These are phyloP conservation scores for Prunus padus DNA, from an alignment of 306 rosid genomes.

Conservation along the genomic window DNA sequence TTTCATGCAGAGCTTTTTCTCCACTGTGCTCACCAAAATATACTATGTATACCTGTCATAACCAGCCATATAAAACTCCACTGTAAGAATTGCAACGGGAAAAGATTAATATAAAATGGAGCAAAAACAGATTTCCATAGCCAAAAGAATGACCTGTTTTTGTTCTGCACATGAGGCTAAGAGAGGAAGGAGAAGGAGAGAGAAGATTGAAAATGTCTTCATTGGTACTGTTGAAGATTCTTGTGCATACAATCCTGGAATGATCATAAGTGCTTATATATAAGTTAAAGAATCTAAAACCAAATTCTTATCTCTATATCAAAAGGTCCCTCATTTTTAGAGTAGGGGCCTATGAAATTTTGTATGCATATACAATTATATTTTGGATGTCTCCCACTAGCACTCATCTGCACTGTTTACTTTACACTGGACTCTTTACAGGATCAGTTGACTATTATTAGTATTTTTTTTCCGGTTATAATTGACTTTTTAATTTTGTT, in stretches of 20 bases:
- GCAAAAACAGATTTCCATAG: neutral
- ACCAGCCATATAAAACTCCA: neutral
- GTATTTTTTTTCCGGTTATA: neutral
- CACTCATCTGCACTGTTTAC: neutral
- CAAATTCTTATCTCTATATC: constrained; percentile 2
- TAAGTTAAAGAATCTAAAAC: neutral
- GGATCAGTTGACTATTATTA: neutral
- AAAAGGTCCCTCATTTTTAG: constrained; percentile 12
- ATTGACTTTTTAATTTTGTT: neutral
- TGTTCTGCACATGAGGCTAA: constrained; percentile 26
- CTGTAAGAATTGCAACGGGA: neutral
- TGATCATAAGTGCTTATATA: neutral
- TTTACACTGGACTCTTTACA: neutral
- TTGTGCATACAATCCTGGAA: neutral
- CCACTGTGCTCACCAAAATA: constrained; percentile 52
- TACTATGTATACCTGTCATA: constrained; percentile 55
- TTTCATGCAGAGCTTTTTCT: constrained; percentile 45
- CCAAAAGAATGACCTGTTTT: constrained; percentile 17
- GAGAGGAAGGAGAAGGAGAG: constrained; percentile 29
- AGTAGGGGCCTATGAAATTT: constrained; percentile 2
- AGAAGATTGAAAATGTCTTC: constrained; percentile 4
- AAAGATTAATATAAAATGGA: neutral
- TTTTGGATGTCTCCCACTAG: neutral
- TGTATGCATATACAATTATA: neutral
- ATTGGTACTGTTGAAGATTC: constrained; percentile 8